Evolutionary conservation across 805 yeast genomes (phyloP), one percentile per base, ranked within the genome.

Genomic region (Starmera caribaea): DNA sequence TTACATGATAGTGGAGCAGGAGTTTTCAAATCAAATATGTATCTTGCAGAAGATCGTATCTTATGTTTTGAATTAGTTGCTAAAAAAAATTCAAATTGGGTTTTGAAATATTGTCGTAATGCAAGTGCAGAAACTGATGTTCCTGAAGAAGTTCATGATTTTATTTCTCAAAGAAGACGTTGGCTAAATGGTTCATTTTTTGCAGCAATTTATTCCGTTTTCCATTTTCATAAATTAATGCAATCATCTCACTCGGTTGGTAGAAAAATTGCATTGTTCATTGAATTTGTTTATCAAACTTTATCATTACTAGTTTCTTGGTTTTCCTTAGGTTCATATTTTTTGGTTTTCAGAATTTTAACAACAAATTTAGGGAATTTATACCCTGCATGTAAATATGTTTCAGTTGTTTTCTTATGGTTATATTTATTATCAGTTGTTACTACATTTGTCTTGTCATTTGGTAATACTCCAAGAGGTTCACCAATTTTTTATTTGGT

Each of bases 131-230:
- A 85, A 48, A 92, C 97, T 4, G 97, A 92, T 71, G 97, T 89
- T 35, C 97, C 97, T 7, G 95, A 84, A 48, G 68, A 74, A 30
- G 72, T 90, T 29, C 79, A 92, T 16, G 96, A 89, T 54, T 80
- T 90, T 46, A 80, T 92, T 28, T 71, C 88, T 32, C 97, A 90
- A 61, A 76, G 97, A 66, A 74, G 97, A 58, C 77, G 97, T 63
- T 92, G 97, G 97, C 73, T 90, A 48, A 90, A 90, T 58, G 97
- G 97, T 40, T 88, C 97, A 0, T 83, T 92, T 54, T 90, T 92
- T 63, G 97, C 97, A 0, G 92, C 95, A 8, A 70, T 88, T 41
- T 90, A 92, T 57, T 79, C 97, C 0, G 73, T 86, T 41, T 73
- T 78, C 42, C 95, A 89, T 59, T 79, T 80, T 58, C 74, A 74